Base-by-base conservation (phyloP, 202 grass and related monocot genomes). In the Digitaria exilis region DNA sequence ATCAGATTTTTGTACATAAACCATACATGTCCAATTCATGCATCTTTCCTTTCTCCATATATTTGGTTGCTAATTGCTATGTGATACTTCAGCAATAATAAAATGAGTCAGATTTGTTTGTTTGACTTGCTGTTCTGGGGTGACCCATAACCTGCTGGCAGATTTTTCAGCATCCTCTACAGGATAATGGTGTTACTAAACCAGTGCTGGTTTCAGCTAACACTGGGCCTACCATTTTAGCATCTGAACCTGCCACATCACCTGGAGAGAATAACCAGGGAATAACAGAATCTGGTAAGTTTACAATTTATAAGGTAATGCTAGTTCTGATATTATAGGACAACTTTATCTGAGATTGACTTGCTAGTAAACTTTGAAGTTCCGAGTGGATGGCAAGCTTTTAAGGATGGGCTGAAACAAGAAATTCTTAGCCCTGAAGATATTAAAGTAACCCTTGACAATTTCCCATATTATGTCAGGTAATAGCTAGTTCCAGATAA, bases 91-190 rank as follows among this genome's bases (percentile, higher is more conserved):
- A 13, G 19, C 44, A 77, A 26, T 65, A 29, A 45, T 45, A 71
- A n/a, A 83, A 79, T 45, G 8, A 72, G 35, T 16, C 15, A 65
- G 15, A 52, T 58, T 79, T 76, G 31, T 70, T 85, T 56, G n/a
- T 75, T 87, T 64, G 8, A 73, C 9, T 42, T 80, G 18, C 39
- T 79, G 26, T 60, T 13, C 34, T 50, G 4, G 19, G 64, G 67
- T 84, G 37, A 50, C 80, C 80, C 86, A 74, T 88, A 73, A 88
- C 86, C 51, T 51, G 14, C 60, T 24, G 26, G 61, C 65, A 97
- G 91, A 97, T 91, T 86, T 97, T 97, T 83, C 91, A 90, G 84
- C 84, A 85, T 78, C 75, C 89, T 66, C 64, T 88, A 52, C 88
- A 84, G 59, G 63, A 82, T 41, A 59, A 31, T 62, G 86, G 89